A percentile compares a stretch with the other conserved stretches of the same genome.
These are phyloP conservation scores for Eragrostis nindensis DNA, from an alignment of 176 grass and related monocot genomes.

Conservation along the genomic window DNA sequence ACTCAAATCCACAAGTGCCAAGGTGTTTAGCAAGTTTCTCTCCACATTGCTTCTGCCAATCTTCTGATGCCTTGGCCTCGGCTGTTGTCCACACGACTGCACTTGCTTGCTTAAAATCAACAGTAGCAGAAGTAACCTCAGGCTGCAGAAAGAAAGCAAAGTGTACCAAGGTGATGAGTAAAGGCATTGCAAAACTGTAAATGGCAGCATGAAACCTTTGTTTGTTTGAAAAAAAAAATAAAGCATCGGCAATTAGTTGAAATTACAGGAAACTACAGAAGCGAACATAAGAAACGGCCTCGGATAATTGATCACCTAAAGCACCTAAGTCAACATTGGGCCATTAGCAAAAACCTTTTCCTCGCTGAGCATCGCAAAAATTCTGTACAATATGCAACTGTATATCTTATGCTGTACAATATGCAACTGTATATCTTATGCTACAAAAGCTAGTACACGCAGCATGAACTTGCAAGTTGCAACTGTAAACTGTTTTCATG, in stretches of 20 bases:
- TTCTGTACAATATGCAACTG: neutral
- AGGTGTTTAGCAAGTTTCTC: constrained; percentile 80
- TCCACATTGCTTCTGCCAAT: constrained; percentile 81
- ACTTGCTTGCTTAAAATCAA: constrained; percentile 71
- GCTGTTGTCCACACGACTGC: constrained; percentile 66
- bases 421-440: neutral
- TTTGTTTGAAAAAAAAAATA: neutral
- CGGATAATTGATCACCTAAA: neutral
- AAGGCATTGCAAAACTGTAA: neutral
- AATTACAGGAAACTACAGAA: constrained; percentile 7
- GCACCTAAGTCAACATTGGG: neutral
- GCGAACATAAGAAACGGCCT: neutral
- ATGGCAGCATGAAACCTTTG: neutral
- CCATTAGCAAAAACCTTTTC: neutral
- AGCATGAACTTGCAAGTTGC: neutral
- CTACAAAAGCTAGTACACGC: neutral
- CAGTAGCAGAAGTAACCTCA: constrained; percentile 66
- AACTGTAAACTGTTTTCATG: neutral
- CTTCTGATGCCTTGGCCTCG: constrained; percentile 46
- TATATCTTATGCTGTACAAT: no score
- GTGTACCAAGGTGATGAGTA: no score
- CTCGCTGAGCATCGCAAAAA: neutral
- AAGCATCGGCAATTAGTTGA: neutral
- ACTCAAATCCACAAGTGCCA: constrained; percentile 87
- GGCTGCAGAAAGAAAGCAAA: constrained; percentile 54